Evolutionary conservation across 352 stramenopile species (phyloP).

Genomic region (Phytopythium montanum): DNA sequence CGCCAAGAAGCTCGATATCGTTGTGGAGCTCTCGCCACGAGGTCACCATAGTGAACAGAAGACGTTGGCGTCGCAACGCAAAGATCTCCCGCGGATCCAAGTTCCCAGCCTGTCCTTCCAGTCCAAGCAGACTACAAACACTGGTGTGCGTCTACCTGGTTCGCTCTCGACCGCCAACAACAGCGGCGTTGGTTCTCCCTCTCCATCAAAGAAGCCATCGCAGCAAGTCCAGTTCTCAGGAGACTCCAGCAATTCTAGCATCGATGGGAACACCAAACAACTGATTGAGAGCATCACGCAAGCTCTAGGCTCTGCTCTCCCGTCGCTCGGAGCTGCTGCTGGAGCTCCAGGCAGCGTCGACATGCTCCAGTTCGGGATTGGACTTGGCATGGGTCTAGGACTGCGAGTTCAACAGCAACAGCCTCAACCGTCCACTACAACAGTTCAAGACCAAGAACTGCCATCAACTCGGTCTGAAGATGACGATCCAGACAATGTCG

Average conservation of each 20-base stretch:
- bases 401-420: slow-evolving; percentile 55
- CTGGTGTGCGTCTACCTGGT: neutral
- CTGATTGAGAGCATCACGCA: slow-evolving; percentile 77
- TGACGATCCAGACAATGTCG: slow-evolving; percentile 20
- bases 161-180: neutral
- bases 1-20: slow-evolving; percentile 63
- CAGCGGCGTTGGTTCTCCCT: neutral
- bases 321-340: slow-evolving; percentile 16
- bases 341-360: slow-evolving; percentile 30
- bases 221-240: neutral
- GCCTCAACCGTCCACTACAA: neutral
- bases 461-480: slow-evolving; percentile 9
- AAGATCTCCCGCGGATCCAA: slow-evolving; percentile 45
- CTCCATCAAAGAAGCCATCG: slow-evolving; percentile 9
- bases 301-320: slow-evolving; percentile 52
- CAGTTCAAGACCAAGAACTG: neutral
- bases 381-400: slow-evolving; percentile 88
- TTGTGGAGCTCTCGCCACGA: slow-evolving; percentile 25
- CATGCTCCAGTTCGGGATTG: slow-evolving; percentile 80
- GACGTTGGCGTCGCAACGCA: neutral
- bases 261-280: slow-evolving; percentile 56
- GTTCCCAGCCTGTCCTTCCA: slow-evolving; percentile 53
- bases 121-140: slow-evolving; percentile 5
- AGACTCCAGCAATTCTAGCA: neutral
- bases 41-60: neutral